Evolutionary conservation across 495 filamentous ascomycete species (phyloP), one percentile per base, ranked within the genome.

Genomic region (Neurospora sp.): DNA sequence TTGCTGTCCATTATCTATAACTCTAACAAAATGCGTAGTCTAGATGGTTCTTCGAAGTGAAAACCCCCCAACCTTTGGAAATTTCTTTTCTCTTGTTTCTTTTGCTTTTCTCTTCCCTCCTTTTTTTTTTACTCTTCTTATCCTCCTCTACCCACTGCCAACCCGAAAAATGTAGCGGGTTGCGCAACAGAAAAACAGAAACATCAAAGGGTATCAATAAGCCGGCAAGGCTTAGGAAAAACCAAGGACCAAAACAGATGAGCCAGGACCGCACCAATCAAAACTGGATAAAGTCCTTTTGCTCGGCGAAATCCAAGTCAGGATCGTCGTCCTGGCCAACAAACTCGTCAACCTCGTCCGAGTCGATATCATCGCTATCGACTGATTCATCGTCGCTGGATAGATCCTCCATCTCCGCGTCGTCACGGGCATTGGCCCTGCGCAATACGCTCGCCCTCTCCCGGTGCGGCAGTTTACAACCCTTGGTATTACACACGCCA

Each of bases 331-430:
- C 81, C 68, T 81, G 79, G 73, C 82, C 83, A 74, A 86, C 81
- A 76, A 93, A 89, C 79, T 96, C 93, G 68, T 92, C 91, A 70
- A 95, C 87, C 70, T 89, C 90, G 76, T 96, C 94, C 40, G 93
- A 97, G 81, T 97, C 94, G 79, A 97, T 87, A 81, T 97, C 94
- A 78, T 96, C 90, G 77, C 90, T 91, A 76, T 94, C 90, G 75
- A 90, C 90, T 76, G 88, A 88, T 72, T 92, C 90, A 68, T 93
- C 93, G 76, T 97, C 94, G 83, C 93, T 96, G 74, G 92, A 94
- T 40, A 93, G 77, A 78, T 96, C 93, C 79, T 88, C 90, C 76
- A 90, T 87, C 70, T 93, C 90, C 8, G 87, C 88, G 73, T 86
- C 82, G 42, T 74, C 77, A 27, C 71, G 68, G 65, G 72, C 78